Evolutionary conservation across 176 grass and related monocot genomes (phyloP), one percentile per base, ranked within the genome.

Genomic region (Zea luxurians): DNA sequence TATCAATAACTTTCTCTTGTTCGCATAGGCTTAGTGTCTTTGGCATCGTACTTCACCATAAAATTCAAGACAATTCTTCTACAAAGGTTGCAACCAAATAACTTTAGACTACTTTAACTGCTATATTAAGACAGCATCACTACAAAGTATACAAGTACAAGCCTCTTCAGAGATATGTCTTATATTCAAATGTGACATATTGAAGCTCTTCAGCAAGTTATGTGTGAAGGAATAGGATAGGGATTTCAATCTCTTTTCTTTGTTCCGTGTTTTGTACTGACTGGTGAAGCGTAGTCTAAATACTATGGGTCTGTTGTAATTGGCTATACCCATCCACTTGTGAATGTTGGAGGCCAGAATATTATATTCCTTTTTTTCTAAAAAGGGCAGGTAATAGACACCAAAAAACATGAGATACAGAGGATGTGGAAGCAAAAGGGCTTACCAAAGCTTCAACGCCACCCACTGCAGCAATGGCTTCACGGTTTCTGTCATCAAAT

Each of bases 401-500:
- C 35, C 35, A 48, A 74, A 74, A 1, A 61, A 41, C 60, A 59
- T 64, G 76, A 76, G 10, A 9, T 47, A 49, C 4, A 63, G 36
- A 21, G 38, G 53, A 64, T 64, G 52, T 43, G 40, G 18, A 46
- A 10, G 44, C 3, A 40, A 10, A 44, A 67, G 44, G 17, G 47
- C 5, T 70, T 88, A 99, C 96, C 96, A 99, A 89, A 55, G 96
- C 96, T 83, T 93, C 88, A 67, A 99, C 96, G 4, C 96, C 96
- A 79, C 90, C 96, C 8, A 74, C 88, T 67, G 86, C 86, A 82
- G 96, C 96, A 85, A 99, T 99, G 83, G 92, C 90, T 91, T 99
- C 96, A 61, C 96, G 92, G 48, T 99, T 99, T 86, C 88, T 91
- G 83, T 99, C 96, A 99, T 99, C 96, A 70, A 99, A 99, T 43